A percentile compares a stretch with the other conserved stretches of the same genome.
phyloP scores from a whole-genome alignment of 306 rosid species.

The Castanopsis chinensis region DNA sequence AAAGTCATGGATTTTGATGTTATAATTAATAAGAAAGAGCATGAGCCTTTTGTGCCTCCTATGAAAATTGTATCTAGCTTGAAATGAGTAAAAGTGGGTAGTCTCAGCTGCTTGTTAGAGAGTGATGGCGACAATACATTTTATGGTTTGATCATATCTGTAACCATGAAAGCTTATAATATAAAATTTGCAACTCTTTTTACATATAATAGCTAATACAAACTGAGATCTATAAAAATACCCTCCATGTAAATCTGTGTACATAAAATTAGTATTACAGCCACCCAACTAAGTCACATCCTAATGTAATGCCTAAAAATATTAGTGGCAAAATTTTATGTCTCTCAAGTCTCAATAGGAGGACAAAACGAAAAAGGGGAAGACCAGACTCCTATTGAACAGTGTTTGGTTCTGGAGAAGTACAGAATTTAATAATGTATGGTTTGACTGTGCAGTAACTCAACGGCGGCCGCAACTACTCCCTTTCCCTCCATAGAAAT shows the following conservation, averaged over 20 bases:
- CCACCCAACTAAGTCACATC: not conserved
- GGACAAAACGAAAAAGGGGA: not conserved
- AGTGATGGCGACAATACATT: too few species aligned
- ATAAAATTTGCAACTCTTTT: not conserved
- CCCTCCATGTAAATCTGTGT: not conserved
- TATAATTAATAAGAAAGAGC: too few species aligned
- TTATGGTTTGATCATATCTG: not conserved
- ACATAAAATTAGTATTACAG: not conserved
- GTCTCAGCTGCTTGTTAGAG: too few species aligned
- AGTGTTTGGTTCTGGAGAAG: not conserved
- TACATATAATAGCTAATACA: not conserved
- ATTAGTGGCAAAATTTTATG: not conserved
- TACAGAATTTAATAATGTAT: not conserved
- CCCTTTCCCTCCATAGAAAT: slow-evolving; percentile 71
- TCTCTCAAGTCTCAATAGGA: not conserved
- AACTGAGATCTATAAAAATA: not conserved
- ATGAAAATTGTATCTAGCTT: too few species aligned
- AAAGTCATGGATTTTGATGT: too few species aligned
- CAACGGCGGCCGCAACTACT: slow-evolving; percentile 82
- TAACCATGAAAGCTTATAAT: not conserved
- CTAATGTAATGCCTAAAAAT: not conserved
- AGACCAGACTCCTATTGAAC: too few species aligned
- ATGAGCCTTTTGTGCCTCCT: too few species aligned
- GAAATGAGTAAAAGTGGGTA: too few species aligned
- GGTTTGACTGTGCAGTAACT: slow-evolving; percentile 67